phyloP scores from a whole-genome alignment of 495 filamentous ascomycete genomes.

The Paragyromitra xinjiangensis region DNA sequence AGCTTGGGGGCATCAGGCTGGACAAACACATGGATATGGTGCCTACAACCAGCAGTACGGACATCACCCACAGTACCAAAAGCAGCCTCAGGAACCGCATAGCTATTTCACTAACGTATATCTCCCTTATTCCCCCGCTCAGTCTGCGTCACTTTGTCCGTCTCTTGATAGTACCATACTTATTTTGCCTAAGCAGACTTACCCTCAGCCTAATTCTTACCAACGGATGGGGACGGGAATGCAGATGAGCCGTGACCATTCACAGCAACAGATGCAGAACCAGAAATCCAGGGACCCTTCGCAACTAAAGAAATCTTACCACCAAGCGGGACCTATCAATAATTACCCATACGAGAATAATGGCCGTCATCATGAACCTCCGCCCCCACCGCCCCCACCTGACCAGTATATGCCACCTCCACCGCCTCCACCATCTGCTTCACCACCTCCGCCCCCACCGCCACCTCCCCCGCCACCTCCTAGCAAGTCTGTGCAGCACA shows the following conservation, averaged over 20 bases:
- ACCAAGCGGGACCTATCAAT: background rate
- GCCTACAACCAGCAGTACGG: slow-evolving; percentile 15
- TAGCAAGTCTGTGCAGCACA: background rate
- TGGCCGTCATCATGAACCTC: background rate
- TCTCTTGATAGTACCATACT: background rate
- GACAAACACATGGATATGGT: background rate
- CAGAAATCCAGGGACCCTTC: background rate
- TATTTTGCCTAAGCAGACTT: slow-evolving; percentile 1
- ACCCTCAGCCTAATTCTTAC: background rate
- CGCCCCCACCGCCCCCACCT: background rate
- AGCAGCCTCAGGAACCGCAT: slow-evolving; percentile 7
- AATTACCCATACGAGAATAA: slow-evolving; percentile 8
- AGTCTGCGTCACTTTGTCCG: slow-evolving; percentile 15
- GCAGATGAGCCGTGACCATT: background rate
- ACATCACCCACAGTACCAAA: slow-evolving; percentile 1
- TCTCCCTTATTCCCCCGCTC: background rate
- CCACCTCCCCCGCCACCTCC: background rate
- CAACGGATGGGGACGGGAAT: slow-evolving; percentile 10
- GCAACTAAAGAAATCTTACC: background rate
- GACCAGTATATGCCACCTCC: background rate
- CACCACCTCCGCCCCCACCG: background rate
- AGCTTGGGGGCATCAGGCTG: slow-evolving; percentile 1
- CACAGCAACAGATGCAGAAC: background rate
- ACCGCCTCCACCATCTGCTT: slow-evolving; percentile 3
- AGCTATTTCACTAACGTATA: slow-evolving; percentile 20